These are phyloP conservation scores for Hylodesmum podocarpum DNA, from an alignment of 306 rosid genomes.

Conservation along the genomic window DNA sequence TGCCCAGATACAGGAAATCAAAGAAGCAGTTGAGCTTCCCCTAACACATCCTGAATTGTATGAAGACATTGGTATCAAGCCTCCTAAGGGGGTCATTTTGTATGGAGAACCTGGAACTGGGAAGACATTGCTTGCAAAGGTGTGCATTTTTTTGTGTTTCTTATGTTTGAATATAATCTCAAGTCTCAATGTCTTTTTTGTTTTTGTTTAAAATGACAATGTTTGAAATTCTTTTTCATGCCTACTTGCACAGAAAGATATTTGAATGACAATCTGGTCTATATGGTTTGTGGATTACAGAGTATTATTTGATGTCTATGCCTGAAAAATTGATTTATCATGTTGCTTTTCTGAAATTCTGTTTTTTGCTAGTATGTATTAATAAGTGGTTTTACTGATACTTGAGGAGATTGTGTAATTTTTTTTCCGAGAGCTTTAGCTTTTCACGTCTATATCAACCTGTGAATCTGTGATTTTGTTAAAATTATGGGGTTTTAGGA, in stretches of 20 bases:
- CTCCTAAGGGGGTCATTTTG: conserved; percentile 92
- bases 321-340: conserved; percentile 6
- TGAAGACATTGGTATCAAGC: conserved; percentile 97
- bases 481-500: neutral
- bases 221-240: neutral
- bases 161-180: neutral
- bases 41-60: conserved; percentile 93
- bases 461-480: neutral
- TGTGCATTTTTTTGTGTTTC: conserved; percentile 24
- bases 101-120: conserved; percentile 99
- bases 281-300: neutral
- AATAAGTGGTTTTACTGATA: neutral
- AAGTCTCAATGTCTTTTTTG: neutral
- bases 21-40: conserved; percentile 99
- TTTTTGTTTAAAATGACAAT: neutral
- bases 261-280: neutral
- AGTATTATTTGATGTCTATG: neutral
- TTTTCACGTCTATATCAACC: neutral
- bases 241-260: neutral
- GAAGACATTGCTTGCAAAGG: conserved; percentile 99
- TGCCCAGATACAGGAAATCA: conserved; percentile 98
- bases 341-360: neutral
- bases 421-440: neutral
- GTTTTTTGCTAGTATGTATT: neutral
- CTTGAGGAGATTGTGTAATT: neutral